A percentile compares a stretch with the other conserved stretches of the same genome.
phyloP scores from a whole-genome alignment of 768 basidiomycete genomes.

The Pholiota conissans region DNA sequence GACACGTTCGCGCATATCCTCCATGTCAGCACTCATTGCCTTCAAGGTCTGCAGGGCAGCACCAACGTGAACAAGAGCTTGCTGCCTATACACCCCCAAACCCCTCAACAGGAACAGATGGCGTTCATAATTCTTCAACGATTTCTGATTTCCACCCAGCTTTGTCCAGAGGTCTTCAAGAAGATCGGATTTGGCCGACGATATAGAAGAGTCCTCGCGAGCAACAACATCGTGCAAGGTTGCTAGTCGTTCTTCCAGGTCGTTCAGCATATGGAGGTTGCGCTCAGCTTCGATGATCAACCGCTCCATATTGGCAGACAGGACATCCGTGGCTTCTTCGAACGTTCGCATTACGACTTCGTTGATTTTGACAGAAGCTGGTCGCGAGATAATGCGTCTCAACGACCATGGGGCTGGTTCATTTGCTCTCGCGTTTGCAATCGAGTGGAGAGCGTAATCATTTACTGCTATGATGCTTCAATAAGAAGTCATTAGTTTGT shows the following conservation, averaged over 20 bases:
- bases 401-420: constrained; percentile 32
- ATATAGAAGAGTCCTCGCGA: constrained; percentile 54
- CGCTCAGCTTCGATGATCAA: constrained; percentile 69
- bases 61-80: constrained; percentile 66
- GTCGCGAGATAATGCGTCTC: constrained; percentile 40
- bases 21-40: constrained; percentile 71
- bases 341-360: constrained; percentile 57
- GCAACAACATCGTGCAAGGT: constrained; percentile 57
- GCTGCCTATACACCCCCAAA: constrained; percentile 56
- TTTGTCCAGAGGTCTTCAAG: constrained; percentile 70
- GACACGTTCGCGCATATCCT: constrained; percentile 72
- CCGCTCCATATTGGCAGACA: constrained; percentile 50
- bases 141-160: constrained; percentile 59
- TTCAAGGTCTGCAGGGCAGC: constrained; percentile 61
- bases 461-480: constrained; percentile 72
- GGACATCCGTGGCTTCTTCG: constrained; percentile 59
- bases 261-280: constrained; percentile 54
- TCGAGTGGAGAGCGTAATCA: constrained; percentile 63
- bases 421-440: constrained; percentile 42
- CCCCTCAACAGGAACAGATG: constrained; percentile 56
- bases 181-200: constrained; percentile 48
- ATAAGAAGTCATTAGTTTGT: constrained; percentile 2
- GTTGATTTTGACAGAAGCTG: constrained; percentile 30
- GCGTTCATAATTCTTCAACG: constrained; percentile 48
- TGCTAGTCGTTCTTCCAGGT: constrained; percentile 60